phyloP scores from a whole-genome alignment of 805 yeast genomes.

The Starmerella riodocensis region DNA sequence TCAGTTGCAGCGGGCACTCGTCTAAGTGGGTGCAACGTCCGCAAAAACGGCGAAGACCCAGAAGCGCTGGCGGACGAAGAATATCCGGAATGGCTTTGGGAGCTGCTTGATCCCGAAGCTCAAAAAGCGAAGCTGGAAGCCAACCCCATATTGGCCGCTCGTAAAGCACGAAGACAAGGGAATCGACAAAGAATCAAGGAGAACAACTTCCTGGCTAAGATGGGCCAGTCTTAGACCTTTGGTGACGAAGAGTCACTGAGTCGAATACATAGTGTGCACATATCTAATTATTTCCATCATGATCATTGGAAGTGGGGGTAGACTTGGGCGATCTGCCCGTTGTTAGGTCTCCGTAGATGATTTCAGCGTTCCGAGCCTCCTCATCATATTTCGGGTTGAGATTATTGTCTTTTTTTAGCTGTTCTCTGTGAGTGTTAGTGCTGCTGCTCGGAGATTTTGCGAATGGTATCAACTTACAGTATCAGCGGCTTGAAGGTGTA shows the following conservation, averaged over 20 bases:
- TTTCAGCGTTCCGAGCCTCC: constrained; percentile 14
- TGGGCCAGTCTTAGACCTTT: constrained; percentile 24
- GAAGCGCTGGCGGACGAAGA: constrained; percentile 77
- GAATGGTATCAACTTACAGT: constrained; percentile 18
- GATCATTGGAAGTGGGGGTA: too few species aligned
- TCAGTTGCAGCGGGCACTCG: constrained; percentile 34
- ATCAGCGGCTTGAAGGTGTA: constrained; percentile 23
- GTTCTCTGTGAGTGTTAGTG: constrained; percentile 16
- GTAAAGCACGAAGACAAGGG: constrained; percentile 52
- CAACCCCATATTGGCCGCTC: constrained; percentile 53
- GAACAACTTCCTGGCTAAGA: constrained; percentile 60
- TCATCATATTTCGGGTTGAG: constrained; percentile 21
- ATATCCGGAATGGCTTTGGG: constrained; percentile 95
- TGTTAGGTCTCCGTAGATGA: constrained; percentile 14
- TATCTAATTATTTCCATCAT: too few species aligned
- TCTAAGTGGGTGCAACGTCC: constrained; percentile 60
- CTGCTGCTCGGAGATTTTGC: not conserved
- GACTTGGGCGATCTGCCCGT: too few species aligned
- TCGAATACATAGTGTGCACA: not conserved
- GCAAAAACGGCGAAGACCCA: constrained; percentile 73
- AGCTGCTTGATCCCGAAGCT: constrained; percentile 53
- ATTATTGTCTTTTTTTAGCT: constrained; percentile 22
- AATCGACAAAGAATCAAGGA: constrained; percentile 61
- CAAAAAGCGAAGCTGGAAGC: constrained; percentile 43
- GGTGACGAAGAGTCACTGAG: too few species aligned